Evolutionary conservation across 2,329 filamentous ascomycete species (phyloP).

Genomic region (Endocalyx cinctus): DNA sequence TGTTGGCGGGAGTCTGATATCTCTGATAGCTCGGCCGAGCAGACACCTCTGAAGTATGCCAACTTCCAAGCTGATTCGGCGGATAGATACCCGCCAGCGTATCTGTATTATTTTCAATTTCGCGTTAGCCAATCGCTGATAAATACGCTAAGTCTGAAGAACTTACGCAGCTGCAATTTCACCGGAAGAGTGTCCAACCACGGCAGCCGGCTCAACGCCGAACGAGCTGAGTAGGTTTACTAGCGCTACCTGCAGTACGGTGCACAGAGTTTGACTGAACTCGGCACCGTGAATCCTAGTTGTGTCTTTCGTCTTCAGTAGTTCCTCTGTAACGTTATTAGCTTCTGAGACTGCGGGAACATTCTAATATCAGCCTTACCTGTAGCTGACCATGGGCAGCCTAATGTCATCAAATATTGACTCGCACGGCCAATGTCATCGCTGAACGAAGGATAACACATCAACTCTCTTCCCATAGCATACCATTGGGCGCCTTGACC

Average conservation of each 20-base stretch:
- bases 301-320: neutral
- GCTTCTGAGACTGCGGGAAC: too few species aligned
- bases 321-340: too few species aligned
- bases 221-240: neutral
- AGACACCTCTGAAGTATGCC: slow-evolving; percentile 11
- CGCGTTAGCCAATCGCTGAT: too few species aligned
- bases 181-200: neutral
- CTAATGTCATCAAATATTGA: neutral
- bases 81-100: slow-evolving; percentile 10
- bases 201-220: neutral
- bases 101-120: too few species aligned
- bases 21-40: slow-evolving; percentile 3
- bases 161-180: neutral
- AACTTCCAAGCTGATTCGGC: slow-evolving; percentile 11
- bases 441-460: slow-evolving; percentile 15
- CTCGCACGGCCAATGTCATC: slow-evolving; percentile 6
- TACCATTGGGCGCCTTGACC: slow-evolving; percentile 32
- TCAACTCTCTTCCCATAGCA: slow-evolving; percentile 26
- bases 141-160: too few species aligned
- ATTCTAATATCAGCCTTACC: too few species aligned
- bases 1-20: neutral
- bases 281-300: neutral
- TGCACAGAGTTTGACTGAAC: neutral
- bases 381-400: neutral
- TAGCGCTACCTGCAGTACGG: neutral